Conservation (phyloP, 495 filamentous ascomycete species). For the Poronia punctata region DNA sequence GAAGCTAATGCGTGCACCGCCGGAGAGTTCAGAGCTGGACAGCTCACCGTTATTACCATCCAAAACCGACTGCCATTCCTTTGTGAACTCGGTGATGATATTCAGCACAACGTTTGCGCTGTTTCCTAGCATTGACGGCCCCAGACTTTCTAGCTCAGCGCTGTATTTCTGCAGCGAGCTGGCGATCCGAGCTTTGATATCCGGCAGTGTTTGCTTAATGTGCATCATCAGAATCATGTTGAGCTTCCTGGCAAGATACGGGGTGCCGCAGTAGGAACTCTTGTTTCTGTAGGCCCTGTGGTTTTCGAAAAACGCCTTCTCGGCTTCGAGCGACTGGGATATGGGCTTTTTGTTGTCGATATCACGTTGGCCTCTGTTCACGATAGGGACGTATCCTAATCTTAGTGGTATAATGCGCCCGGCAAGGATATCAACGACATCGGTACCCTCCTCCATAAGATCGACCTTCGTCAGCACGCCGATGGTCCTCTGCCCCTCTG, state of each 20-base stretch:
- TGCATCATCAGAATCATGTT: constrained; percentile 99
- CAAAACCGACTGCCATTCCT: constrained; percentile 91
- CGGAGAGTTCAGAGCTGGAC: constrained; percentile 88
- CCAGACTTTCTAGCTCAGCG: constrained; percentile 71
- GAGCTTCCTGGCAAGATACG: constrained; percentile 91
- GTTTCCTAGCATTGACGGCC: constrained; percentile 95
- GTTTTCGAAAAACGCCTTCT: constrained; percentile 96
- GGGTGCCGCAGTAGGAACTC: constrained; percentile 95
- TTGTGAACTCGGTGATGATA: constrained; percentile 97
- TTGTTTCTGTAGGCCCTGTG: constrained; percentile 99
- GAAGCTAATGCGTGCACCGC: constrained; percentile 97
- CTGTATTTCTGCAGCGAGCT: constrained; percentile 89
- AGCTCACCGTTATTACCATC: constrained; percentile 96
- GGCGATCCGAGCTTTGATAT: constrained; percentile 94
- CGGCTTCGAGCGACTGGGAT: constrained; percentile 83
- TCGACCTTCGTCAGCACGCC: constrained; percentile 99
- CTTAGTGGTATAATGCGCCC: constrained; percentile 95
- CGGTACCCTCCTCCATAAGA: constrained; percentile 98
- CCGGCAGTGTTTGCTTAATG: constrained; percentile 98
- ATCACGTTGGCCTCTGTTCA: constrained; percentile 97
- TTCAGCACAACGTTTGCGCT: constrained; percentile 92
- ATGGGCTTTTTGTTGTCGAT: constrained; percentile 96
- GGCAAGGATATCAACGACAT: constrained; percentile 98
- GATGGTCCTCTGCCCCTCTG: constrained; percentile 95
- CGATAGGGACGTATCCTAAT: constrained; percentile 94